Conservation (phyloP, 495 filamentous ascomycete genomes). For the Chaetomium fimeti region DNA sequence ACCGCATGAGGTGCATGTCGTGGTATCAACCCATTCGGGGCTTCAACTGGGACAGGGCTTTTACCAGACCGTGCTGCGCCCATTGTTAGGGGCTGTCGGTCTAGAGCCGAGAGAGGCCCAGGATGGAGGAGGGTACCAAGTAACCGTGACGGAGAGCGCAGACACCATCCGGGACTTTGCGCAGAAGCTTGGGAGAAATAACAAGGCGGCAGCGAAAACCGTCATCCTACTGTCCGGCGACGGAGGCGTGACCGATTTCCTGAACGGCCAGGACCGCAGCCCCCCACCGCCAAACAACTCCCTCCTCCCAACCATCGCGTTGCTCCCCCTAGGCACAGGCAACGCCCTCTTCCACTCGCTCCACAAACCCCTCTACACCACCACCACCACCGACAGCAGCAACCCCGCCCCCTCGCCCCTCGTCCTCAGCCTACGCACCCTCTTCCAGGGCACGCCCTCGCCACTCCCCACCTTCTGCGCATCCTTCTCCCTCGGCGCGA, state of each 20-base stretch:
- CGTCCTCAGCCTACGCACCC: slow-evolving; percentile 54
- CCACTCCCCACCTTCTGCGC: slow-evolving; percentile 58
- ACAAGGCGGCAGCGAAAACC: slow-evolving; percentile 36
- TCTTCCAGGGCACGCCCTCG: slow-evolving; percentile 53
- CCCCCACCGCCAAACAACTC: slow-evolving; percentile 31
- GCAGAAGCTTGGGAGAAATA: slow-evolving; percentile 42
- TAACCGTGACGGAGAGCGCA: slow-evolving; percentile 58
- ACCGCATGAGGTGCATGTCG: slow-evolving; percentile 52
- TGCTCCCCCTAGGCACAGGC: slow-evolving; percentile 80
- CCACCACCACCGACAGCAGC: not conserved
- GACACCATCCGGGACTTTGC: slow-evolving; percentile 63
- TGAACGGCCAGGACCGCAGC: slow-evolving; percentile 55
- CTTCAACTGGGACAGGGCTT: slow-evolving; percentile 58
- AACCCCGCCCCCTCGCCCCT: slow-evolving; percentile 32
- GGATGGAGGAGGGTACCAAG: slow-evolving; percentile 38
- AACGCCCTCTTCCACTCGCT: slow-evolving; percentile 81
- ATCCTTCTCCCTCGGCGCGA: slow-evolving; percentile 65
- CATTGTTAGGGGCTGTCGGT: slow-evolving; percentile 48
- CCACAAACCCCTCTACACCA: slow-evolving; percentile 39
- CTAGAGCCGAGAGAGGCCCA: not conserved
- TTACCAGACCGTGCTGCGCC: slow-evolving; percentile 56
- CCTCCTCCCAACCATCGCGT: slow-evolving; percentile 50
- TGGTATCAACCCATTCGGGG: slow-evolving; percentile 75
- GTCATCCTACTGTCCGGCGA: slow-evolving; percentile 82
- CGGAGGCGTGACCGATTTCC: slow-evolving; percentile 73